These are phyloP conservation scores for Spiraea crenata DNA, from an alignment of 331 rosid genomes.

Conservation along the genomic window DNA sequence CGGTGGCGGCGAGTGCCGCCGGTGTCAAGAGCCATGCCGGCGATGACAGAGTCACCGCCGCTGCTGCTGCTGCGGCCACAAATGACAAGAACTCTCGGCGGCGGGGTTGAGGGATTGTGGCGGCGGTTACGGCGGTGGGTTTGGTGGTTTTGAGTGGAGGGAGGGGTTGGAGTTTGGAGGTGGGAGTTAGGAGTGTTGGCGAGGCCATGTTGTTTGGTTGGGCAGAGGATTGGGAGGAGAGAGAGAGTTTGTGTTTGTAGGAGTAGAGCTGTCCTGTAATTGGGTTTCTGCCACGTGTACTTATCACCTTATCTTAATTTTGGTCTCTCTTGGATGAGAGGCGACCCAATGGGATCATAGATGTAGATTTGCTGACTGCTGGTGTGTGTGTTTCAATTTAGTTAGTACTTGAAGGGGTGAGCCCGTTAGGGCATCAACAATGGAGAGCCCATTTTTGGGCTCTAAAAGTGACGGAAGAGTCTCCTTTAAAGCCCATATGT, in stretches of 20 bases:
- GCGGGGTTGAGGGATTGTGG: slow-evolving; percentile 19
- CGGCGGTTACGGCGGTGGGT: neutral
- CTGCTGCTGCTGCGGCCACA: slow-evolving; percentile 26
- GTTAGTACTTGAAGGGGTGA: neutral
- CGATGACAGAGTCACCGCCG: slow-evolving; percentile 20
- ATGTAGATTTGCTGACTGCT: slow-evolving; percentile 32
- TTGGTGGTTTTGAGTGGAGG: slow-evolving; percentile 50
- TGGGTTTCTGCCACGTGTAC: slow-evolving; percentile 75
- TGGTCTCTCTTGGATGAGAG: slow-evolving; percentile 54
- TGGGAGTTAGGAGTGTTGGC: slow-evolving; percentile 73
- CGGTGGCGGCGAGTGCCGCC: slow-evolving; percentile 54
- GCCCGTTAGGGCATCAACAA: too few relatives aligned
- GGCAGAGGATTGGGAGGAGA: slow-evolving; percentile 1
- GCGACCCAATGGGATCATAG: slow-evolving; percentile 45
- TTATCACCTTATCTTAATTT: slow-evolving; percentile 77
- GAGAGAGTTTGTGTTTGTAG: slow-evolving; percentile 11
- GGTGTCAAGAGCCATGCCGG: slow-evolving; percentile 36
- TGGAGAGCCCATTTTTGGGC: too few relatives aligned
- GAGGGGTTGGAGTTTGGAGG: slow-evolving; percentile 65
- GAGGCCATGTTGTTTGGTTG: slow-evolving; percentile 62
- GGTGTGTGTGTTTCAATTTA: neutral
- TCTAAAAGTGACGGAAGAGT: too few relatives aligned
- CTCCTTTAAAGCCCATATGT: too few relatives aligned
- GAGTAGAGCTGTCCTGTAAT: slow-evolving; percentile 3
- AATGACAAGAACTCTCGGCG: slow-evolving; percentile 75